Percentiles rank a stretch among this genome's conserved stretches.
Conservation (phyloP, 768 basidiomycete genomes). For the Leucocoprinus sp. region DNA sequence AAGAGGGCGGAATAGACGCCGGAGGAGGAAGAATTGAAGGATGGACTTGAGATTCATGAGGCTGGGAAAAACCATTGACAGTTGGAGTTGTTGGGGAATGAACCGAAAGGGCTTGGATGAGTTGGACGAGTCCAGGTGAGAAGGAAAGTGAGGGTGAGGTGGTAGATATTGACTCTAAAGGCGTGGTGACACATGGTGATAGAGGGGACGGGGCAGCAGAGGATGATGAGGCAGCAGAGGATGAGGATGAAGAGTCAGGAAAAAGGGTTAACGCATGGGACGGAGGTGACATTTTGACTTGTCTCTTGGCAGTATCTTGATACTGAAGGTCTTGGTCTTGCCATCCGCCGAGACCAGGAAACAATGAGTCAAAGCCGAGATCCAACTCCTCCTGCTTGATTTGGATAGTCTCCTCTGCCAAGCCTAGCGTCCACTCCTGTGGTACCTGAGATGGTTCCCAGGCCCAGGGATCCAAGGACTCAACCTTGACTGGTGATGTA, state of each 20-base stretch:
- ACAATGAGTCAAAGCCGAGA: conserved; percentile 30
- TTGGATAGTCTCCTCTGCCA: conserved; percentile 22
- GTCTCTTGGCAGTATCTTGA: background rate
- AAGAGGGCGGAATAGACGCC: conserved; percentile 21
- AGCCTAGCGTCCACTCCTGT: conserved; percentile 20
- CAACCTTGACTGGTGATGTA: conserved; percentile 30
- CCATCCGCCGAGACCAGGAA: conserved; percentile 15
- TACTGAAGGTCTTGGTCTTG: background rate
- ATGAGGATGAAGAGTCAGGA: conserved; percentile 28
- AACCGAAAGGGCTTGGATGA: conserved; percentile 8
- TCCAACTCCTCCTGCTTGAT: conserved; percentile 40
- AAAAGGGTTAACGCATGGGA: conserved; percentile 32
- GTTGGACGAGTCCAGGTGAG: conserved; percentile 9
- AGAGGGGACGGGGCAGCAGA: conserved; percentile 6
- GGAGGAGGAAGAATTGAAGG: conserved; percentile 13
- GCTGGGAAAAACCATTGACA: background rate
- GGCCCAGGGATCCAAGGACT: conserved; percentile 36
- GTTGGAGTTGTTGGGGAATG: conserved; percentile 8
- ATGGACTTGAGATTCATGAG: conserved; percentile 3
- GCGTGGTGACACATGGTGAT: background rate
- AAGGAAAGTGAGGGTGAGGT: conserved; percentile 6
- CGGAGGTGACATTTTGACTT: conserved; percentile 2
- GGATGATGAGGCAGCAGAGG: background rate
- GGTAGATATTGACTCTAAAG: background rate
- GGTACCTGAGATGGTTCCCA: conserved; percentile 28